Base-by-base conservation (phyloP, 1,284 basidiomycete species). In the Leccinum proximum region DNA sequence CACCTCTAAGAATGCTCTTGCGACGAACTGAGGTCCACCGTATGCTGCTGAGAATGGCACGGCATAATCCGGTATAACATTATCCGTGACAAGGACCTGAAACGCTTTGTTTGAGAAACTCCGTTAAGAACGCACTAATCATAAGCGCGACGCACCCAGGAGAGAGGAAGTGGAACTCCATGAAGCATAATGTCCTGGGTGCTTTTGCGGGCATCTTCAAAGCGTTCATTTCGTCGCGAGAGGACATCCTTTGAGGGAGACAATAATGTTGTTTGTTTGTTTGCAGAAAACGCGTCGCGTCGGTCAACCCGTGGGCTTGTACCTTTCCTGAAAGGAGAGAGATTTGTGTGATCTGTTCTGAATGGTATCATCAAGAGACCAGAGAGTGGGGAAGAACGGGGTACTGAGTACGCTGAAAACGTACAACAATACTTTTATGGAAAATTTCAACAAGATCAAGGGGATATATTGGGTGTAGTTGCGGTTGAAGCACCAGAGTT, bases 401-500 rank as follows among this genome's bases (percentile, higher is more conserved):
- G 50, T 6, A 53, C 10, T 50, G 18, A 13, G 18, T 11, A n/a
- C 8, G 26, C 37, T 33, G 13, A 13, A 60, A 37, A 40, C 5
- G 40, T 37, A 5, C 42, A 42, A 56, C 58, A 37, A 18, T 45
- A 58, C 60, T 60, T 70, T 65, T 62, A 65, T 40, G 38, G 38
- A 72, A 56, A 22, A 30, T 33, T 57, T 16, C 50, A 30, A 58
- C 14, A 11, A 40, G 22, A 48, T 37, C 16, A 35, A 26, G 0
- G 97, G 97, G 65, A 99, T 98, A 76, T 99, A 99, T 77, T 99
- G 97, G 0, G 97, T 98, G 77, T 99, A 99, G 68, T 89, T 94
- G 74, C 91, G 87, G 78, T 99, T 99, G 82, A 99, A 99, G 65
- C 97, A 97, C 97, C 97, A 99, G 63, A 99, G 87, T 78, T 99